A percentile compares a stretch with the other conserved stretches of the same genome.
Evolutionary conservation across 2,329 filamentous ascomycete species (phyloP).

Genomic region (Phyllosticta capitalensis): DNA sequence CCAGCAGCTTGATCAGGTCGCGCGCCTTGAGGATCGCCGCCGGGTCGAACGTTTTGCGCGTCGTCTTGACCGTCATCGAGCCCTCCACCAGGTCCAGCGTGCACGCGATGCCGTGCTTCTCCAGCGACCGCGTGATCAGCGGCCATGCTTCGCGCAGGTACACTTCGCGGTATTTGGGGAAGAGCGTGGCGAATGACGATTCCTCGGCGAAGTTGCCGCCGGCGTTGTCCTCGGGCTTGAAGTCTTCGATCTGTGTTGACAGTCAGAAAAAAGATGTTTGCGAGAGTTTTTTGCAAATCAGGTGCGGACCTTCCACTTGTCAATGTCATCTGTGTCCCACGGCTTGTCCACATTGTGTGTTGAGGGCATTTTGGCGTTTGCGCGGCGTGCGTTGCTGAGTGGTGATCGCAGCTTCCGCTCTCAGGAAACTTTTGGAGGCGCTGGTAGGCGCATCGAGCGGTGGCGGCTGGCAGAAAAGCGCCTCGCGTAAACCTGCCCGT

Average conservation of each 20-base stretch:
- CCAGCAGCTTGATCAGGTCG: constrained; percentile 86
- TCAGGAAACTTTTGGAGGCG: constrained; percentile 8
- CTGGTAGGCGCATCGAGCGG: background rate
- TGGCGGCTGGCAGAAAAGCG: too few relatives aligned
- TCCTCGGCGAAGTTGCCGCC: constrained; percentile 86
- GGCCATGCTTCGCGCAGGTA: constrained; percentile 93
- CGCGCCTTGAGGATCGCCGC: constrained; percentile 87
- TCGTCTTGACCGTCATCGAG: constrained; percentile 94
- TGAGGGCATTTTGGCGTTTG: constrained; percentile 58
- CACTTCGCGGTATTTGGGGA: constrained; percentile 93
- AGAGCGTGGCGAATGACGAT: constrained; percentile 76
- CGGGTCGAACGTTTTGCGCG: constrained; percentile 82
- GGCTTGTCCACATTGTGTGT: constrained; percentile 85
- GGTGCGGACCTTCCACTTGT: constrained; percentile 73
- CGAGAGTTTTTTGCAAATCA: background rate
- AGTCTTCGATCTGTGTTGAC: constrained; percentile 56
- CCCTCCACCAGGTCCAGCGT: constrained; percentile 91
- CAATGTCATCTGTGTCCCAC: constrained; percentile 90
- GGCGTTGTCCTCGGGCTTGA: constrained; percentile 75
- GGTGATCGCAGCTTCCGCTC: background rate
- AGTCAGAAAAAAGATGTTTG: background rate
- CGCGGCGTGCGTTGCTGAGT: background rate
- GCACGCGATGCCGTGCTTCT: constrained; percentile 81
- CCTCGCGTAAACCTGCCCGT: background rate
- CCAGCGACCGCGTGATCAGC: constrained; percentile 74